A percentile compares a stretch with the other conserved stretches of the same genome.
phyloP scores from a whole-genome alignment of 441 rosid species.

The Mallotus repandus region DNA sequence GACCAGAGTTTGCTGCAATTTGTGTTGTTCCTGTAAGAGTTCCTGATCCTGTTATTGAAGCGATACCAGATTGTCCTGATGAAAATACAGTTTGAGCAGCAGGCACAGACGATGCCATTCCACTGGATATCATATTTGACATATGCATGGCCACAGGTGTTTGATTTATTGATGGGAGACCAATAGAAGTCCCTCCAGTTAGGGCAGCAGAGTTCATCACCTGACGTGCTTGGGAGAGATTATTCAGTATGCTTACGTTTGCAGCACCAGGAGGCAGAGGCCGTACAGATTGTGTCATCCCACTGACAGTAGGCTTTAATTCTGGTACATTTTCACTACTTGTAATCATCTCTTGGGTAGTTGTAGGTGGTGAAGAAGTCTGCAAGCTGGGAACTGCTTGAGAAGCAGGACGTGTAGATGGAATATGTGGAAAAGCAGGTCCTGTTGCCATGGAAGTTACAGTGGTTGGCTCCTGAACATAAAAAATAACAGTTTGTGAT shows the following conservation, averaged over 20 bases:
- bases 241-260: constrained; percentile 84
- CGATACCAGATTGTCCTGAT: constrained; percentile 67
- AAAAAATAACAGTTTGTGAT: constrained; percentile 13
- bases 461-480: constrained; percentile 79
- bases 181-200: constrained; percentile 85
- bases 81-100: constrained; percentile 71
- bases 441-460: constrained; percentile 63
- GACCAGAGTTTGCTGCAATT: constrained; percentile 58
- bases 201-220: constrained; percentile 85
- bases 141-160: constrained; percentile 91
- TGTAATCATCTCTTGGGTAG: constrained; percentile 70
- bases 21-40: constrained; percentile 63
- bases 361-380: constrained; percentile 77
- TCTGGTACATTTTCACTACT: constrained; percentile 62
- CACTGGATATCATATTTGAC: constrained; percentile 96
- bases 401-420: constrained; percentile 70
- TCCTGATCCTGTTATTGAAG: constrained; percentile 66
- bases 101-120: constrained; percentile 83
- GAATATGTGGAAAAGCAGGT: constrained; percentile 62
- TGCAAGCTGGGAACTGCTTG: constrained; percentile 75
- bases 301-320: constrained; percentile 74
- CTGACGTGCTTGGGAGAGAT: constrained; percentile 87
- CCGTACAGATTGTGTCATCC: constrained; percentile 65
- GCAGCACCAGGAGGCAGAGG: constrained; percentile 76
- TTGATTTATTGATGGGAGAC: constrained; percentile 72